Percentiles rank a stretch among this genome's conserved stretches.
Conservation (phyloP, 2,329 filamentous ascomycete species). For the Verticillium nubilum region DNA sequence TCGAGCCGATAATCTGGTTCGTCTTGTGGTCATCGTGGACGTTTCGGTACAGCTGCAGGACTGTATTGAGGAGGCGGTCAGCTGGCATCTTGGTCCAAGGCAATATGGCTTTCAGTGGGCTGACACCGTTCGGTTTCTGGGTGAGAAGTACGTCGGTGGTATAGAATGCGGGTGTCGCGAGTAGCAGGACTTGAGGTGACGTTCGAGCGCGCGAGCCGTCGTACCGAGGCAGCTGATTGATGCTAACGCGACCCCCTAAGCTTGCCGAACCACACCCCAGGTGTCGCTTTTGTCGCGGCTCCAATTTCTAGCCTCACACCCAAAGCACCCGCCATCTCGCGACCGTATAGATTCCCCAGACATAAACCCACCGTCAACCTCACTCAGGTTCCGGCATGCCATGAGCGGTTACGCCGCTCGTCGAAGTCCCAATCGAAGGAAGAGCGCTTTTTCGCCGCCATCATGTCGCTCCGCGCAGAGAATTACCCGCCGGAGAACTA, state of each 20-base stretch:
- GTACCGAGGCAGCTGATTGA: constrained; percentile 21
- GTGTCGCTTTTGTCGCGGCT: background rate
- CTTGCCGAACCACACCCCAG: constrained; percentile 2
- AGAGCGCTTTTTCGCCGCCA: background rate
- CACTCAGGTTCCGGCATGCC: background rate
- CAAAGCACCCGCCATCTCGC: constrained; percentile 6
- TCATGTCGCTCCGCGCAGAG: constrained; percentile 5
- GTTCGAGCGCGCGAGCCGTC: constrained; percentile 3
- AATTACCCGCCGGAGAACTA: constrained; percentile 47
- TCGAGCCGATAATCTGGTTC: constrained; percentile 58
- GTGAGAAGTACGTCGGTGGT: background rate
- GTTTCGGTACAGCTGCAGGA: constrained; percentile 56
- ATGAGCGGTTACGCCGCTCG: background rate
- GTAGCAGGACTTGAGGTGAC: background rate
- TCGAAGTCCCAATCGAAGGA: background rate
- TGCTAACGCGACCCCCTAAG: constrained; percentile 10
- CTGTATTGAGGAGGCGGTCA: constrained; percentile 61
- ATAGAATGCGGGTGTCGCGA: background rate
- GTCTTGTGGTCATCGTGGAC: constrained; percentile 44
- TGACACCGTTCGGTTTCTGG: background rate
- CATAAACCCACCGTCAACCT: background rate
- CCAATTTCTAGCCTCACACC: constrained; percentile 2
- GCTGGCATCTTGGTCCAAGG: constrained; percentile 51
- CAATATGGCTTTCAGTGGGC: background rate
- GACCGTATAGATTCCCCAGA: background rate